Evolutionary conservation across 371 early-diverging fungal species (phyloP), one percentile per base, ranked within the genome.

Genomic region (Nematocida sp.): DNA sequence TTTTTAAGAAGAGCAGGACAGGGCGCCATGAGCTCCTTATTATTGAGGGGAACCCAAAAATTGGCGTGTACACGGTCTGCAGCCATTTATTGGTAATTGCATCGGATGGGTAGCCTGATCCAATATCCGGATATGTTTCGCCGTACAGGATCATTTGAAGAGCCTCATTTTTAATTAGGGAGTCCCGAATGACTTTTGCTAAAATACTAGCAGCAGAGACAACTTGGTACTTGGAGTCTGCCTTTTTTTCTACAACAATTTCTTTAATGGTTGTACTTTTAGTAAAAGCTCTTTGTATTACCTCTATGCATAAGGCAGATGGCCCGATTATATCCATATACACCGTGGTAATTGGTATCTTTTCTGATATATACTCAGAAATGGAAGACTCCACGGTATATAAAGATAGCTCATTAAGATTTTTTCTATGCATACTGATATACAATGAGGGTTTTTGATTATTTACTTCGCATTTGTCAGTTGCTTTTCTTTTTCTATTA

Each of bases 191-290:
- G 9, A 94, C 90, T 83, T 99, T 99, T 38, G 99, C 99, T 78
- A 91, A 89, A 49, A 99, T 95, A 87, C 92, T 91, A 0, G 99
- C 99, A 0, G 93, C 97, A 79, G 90, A 89, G n/a, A 99, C 99
- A 55, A 91, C 88, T 1, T 95, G 92, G 82, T 89, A 99, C 56
- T 89, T 85, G 13, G 88, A 83, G 86, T 99, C 99, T 3, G 99
- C 99, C 80, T 94, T 95, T 40, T 91, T 90, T 26, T 93, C 89
- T 2, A 99, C 92, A 0, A 86, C 87, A 48, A 94, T 78, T 1
- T 88, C 28, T 42, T 33, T 50, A 18, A 61, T 18, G 32, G n/a
- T 38, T 26, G 16, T 32, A 7, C 13, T 20, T 7, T 60, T 35
- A 88, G 87, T 1, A 84, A 86, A 1, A 91, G 92, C 78, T 92